Evolutionary conservation across 1,284 basidiomycete species (phyloP).

Genomic region (Erythrobasidium hasegawianum): DNA sequence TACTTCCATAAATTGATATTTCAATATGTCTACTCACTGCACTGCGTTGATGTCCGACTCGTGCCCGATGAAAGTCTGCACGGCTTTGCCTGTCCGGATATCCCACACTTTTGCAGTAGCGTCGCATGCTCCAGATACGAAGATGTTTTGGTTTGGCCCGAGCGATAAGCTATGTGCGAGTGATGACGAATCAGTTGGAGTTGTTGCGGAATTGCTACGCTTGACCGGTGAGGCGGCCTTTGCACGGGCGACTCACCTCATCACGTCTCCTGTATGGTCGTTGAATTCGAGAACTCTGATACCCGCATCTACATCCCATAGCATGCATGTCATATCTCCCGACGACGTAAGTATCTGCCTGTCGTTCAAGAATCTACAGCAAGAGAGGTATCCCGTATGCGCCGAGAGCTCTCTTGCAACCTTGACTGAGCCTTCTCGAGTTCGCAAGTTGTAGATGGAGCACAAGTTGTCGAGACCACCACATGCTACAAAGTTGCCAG

Average conservation of each 20-base stretch:
- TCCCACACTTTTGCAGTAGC: conserved; percentile 98
- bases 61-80: conserved; percentile 97
- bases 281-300: conserved; percentile 93
- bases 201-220: conserved; percentile 27
- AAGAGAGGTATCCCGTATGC: conserved; percentile 94
- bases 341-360: conserved; percentile 95
- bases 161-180: conserved; percentile 87
- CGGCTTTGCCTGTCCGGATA: conserved; percentile 90
- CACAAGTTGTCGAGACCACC: conserved; percentile 99
- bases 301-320: conserved; percentile 98
- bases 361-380: conserved; percentile 97
- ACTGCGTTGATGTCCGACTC: conserved; percentile 99
- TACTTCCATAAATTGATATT: no score
- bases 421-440: conserved; percentile 58
- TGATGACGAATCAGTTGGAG: conserved; percentile 33
- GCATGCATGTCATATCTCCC: conserved; percentile 99
- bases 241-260: conserved; percentile 65
- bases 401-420: conserved; percentile 80
- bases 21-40: no score
- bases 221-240: conserved; percentile 4
- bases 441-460: conserved; percentile 90
- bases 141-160: conserved; percentile 88
- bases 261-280: conserved; percentile 98
- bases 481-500: conserved; percentile 94
- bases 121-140: conserved; percentile 97